Conservation (phyloP, 2,329 filamentous ascomycete species). For the Cadophora sp. region DNA sequence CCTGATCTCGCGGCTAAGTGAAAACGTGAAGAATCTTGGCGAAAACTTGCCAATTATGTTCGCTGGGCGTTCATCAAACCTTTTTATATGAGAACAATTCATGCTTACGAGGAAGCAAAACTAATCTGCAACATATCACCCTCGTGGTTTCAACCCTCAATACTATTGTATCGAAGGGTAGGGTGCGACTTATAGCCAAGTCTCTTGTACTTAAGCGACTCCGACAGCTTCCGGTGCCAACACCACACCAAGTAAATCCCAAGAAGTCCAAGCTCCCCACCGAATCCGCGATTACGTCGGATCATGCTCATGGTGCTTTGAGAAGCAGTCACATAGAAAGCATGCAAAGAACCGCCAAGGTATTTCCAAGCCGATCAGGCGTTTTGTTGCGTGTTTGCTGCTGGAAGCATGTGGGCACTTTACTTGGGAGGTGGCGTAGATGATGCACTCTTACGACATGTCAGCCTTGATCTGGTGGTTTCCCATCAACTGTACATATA, state of each 20-base stretch:
- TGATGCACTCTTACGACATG: background rate
- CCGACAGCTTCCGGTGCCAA: background rate
- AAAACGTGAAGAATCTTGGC: background rate
- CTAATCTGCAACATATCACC: background rate
- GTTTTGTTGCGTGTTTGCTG: no score
- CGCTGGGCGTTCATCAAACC: background rate
- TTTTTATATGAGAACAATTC: background rate
- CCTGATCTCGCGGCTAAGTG: background rate
- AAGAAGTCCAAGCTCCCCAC: background rate
- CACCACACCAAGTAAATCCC: background rate
- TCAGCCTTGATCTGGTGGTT: background rate
- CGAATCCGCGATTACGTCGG: background rate
- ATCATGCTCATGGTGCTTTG: background rate
- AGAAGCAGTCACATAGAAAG: background rate
- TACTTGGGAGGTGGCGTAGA: background rate
- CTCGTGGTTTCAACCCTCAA: background rate
- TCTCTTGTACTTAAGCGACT: background rate
- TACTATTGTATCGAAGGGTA: background rate
- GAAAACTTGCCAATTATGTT: background rate
- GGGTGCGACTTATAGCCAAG: background rate
- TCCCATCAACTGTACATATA: no score
- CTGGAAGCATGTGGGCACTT: background rate
- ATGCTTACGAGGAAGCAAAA: background rate
- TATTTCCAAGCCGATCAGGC: background rate
- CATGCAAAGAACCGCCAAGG: background rate